Percentiles rank a stretch among this genome's conserved stretches.
Evolutionary conservation across 345 rosid genomes (phyloP).

Genomic region (Hibiscus trionum): DNA sequence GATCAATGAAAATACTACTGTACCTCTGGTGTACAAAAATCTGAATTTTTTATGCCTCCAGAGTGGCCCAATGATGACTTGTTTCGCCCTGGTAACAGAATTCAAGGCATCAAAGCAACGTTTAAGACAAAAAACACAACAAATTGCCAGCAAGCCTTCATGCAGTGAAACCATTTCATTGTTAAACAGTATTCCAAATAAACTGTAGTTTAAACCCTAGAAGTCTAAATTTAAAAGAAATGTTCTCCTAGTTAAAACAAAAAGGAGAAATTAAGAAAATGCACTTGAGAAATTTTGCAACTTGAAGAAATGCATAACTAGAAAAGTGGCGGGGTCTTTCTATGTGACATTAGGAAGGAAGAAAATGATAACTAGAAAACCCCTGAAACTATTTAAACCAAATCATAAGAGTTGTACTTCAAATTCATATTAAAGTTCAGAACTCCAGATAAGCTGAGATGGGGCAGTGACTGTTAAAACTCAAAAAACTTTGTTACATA

Average conservation of each 20-base stretch:
- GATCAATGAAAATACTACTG: conserved; percentile 8
- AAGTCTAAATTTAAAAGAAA: background rate
- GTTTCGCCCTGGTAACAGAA: conserved; percentile 31
- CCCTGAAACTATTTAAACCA: background rate
- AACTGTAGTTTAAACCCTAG: background rate
- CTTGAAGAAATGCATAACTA: background rate
- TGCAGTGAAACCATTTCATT: background rate
- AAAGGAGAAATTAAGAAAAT: background rate
- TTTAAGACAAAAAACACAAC: conserved; percentile 9
- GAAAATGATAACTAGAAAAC: background rate
- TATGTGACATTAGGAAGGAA: background rate
- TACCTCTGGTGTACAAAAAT: conserved; percentile 91
- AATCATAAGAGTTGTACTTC: background rate
- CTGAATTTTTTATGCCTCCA: conserved; percentile 67
- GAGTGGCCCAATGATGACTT: conserved; percentile 45
- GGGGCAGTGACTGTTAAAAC: background rate
- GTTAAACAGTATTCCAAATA: background rate
- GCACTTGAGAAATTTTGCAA: background rate
- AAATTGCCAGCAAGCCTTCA: background rate
- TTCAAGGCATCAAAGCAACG: conserved; percentile 20
- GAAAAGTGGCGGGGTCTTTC: background rate
- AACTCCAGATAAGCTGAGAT: background rate
- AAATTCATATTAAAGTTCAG: background rate
- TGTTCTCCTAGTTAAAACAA: background rate
- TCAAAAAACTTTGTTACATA: background rate